These are phyloP conservation scores for Biscogniauxia sp. DNA, from an alignment of 2,329 filamentous ascomycete genomes.

Conservation along the genomic window DNA sequence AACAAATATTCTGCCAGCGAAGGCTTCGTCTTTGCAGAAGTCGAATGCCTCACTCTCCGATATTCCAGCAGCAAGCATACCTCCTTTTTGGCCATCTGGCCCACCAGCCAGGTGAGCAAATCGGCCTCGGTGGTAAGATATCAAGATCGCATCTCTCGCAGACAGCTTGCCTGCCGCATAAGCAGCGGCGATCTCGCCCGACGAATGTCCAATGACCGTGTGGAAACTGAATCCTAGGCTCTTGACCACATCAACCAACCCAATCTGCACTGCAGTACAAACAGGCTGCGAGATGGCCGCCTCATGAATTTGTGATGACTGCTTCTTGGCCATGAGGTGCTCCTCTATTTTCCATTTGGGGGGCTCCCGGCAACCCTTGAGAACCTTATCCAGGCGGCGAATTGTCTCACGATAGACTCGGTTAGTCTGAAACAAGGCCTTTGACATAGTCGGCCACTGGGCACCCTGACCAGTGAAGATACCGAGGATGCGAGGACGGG, in stretches of 20 bases:
- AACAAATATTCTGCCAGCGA: slow-evolving; percentile 23
- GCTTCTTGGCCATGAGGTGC: slow-evolving; percentile 31
- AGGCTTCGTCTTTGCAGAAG: slow-evolving; percentile 22
- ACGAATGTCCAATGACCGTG: slow-evolving; percentile 31
- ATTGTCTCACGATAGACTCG: slow-evolving; percentile 35
- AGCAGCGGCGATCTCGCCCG: slow-evolving; percentile 33
- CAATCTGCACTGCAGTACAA: slow-evolving; percentile 54
- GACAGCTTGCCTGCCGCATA: slow-evolving; percentile 31
- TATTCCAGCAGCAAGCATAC: slow-evolving; percentile 29
- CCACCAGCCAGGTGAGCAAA: slow-evolving; percentile 24
- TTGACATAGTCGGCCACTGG: slow-evolving; percentile 36
- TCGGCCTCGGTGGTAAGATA: slow-evolving; percentile 32
- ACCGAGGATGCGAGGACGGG: slow-evolving; percentile 28
- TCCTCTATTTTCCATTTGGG: slow-evolving; percentile 35
- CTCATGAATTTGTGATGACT: slow-evolving; percentile 31
- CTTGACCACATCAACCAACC: slow-evolving; percentile 35
- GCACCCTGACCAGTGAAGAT: slow-evolving; percentile 38
- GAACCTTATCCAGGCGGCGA: slow-evolving; percentile 31
- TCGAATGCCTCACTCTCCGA: slow-evolving; percentile 25
- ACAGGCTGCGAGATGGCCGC: slow-evolving; percentile 48
- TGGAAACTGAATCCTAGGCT: slow-evolving; percentile 28
- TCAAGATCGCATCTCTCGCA: slow-evolving; percentile 28
- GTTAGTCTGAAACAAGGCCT: slow-evolving; percentile 28
- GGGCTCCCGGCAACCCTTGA: slow-evolving; percentile 19
- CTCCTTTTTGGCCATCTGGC: slow-evolving; percentile 23